Percentiles rank a stretch among this genome's conserved stretches.
phyloP scores from a whole-genome alignment of 2,329 filamentous ascomycete species.

The Talaromyces pinophilus region DNA sequence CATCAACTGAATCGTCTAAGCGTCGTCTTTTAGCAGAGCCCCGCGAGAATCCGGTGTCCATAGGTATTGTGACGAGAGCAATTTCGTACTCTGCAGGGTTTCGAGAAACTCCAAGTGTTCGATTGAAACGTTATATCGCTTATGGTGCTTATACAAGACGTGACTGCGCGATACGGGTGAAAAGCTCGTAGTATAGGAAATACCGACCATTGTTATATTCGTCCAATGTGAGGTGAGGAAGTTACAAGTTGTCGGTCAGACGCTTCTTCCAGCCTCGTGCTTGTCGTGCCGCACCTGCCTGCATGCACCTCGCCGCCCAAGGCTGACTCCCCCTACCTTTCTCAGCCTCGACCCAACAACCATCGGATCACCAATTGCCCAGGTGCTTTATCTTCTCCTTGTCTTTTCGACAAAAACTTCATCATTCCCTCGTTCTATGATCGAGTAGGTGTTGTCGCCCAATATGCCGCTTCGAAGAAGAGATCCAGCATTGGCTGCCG shows the following conservation, averaged over 20 bases:
- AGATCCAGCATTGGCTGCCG: neutral
- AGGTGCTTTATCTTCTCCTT: neutral
- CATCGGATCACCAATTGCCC: neutral
- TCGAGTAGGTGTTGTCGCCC: neutral
- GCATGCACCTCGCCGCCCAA: neutral
- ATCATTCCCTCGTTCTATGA: neutral
- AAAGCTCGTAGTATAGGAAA: neutral
- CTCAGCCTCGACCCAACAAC: neutral
- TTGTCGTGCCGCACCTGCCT: neutral
- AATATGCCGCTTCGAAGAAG: neutral
- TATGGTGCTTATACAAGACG: too few species aligned
- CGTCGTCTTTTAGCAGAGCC: neutral
- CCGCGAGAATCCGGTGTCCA: neutral
- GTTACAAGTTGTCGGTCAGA: neutral
- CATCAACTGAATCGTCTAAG: neutral
- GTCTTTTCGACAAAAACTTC: neutral
- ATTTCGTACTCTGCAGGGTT: too few species aligned
- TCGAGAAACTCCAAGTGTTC: too few species aligned
- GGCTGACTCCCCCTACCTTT: neutral
- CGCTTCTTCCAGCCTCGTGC: neutral
- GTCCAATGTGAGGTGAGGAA: neutral
- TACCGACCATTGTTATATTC: neutral
- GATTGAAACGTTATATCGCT: neutral
- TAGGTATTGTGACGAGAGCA: neutral
- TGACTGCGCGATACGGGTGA: neutral